Base-by-base conservation (phyloP, 2,329 filamentous ascomycete genomes). In the Penicillium sp. region DNA sequence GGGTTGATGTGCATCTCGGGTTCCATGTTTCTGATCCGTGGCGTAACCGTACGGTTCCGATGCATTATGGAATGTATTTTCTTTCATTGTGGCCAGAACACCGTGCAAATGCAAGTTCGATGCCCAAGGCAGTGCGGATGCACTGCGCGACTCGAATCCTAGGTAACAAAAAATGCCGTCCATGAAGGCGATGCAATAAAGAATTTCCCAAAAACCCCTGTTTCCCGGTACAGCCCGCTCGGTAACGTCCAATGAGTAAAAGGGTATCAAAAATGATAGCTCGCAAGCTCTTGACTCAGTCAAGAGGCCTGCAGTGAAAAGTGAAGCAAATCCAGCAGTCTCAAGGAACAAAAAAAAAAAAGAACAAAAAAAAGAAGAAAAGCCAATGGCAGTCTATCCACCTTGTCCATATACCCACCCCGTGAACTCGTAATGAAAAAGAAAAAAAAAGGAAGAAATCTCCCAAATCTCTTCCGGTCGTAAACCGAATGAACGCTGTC, bases 201-300 rank as follows among this genome's bases (percentile, higher is more conserved):
- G 36, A 35, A 44, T 46, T 50, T 47, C 39, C 49, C 47, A 41
- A 46, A 43, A 44, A 41, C 53, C 42, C 44, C 16, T 50, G 53
- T 53, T 51, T 53, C 51, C 47, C 39, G 48, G 40, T 40, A 44
- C 27, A 54, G 13, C 50, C 54, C 50, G 46, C 48, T 52, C 50
- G 48, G 51, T 62, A 56, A 54, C 36, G 50, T 56, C 46, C 44
- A 48, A 58, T 47, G 53, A 56, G 53, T 54, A 58, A 54, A 58
- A 63, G 66, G 66, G 66, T 69, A 69, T 69, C 66, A 66, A 66
- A 62, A 58, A 51, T 55, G 50, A 58, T 52, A 51, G 58, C 56
- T 20, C 16, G 35, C 35, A 13, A 18, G 18, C 35, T 20, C 35
- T 13, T 36, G 18, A 20, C 35, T 38, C 35, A 11, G 35, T 38